phyloP scores from a whole-genome alignment of 208 protist genomes.

The Trypanosoma rangeli region DNA sequence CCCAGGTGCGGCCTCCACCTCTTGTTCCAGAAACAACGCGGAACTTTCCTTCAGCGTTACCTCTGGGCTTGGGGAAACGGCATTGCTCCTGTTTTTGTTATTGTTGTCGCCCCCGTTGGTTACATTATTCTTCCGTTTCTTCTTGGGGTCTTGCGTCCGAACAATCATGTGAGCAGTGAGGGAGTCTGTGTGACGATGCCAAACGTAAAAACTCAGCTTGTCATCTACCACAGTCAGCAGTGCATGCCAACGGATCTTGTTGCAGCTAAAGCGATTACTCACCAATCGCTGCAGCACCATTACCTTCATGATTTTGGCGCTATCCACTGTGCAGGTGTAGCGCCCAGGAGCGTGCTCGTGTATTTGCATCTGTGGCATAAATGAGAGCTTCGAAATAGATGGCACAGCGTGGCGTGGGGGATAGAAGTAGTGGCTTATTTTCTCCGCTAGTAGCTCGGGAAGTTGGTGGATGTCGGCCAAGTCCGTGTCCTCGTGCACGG shows the following conservation, averaged over 20 bases:
- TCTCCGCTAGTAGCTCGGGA: slow-evolving; percentile 58
- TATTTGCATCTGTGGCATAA: slow-evolving; percentile 74
- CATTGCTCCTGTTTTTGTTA: slow-evolving; percentile 10
- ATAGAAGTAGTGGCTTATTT: slow-evolving; percentile 58
- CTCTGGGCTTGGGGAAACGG: slow-evolving; percentile 7
- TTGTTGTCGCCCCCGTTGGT: slow-evolving; percentile 1
- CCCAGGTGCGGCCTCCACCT: slow-evolving; percentile 47
- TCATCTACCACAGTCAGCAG: slow-evolving; percentile 39
- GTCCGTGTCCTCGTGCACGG: slow-evolving; percentile 36
- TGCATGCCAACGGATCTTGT: slow-evolving; percentile 74
- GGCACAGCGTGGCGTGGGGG: slow-evolving; percentile 29
- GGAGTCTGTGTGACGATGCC: slow-evolving; percentile 55
- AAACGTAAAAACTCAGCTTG: slow-evolving; percentile 55
- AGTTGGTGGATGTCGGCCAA: slow-evolving; percentile 50
- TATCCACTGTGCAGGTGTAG: slow-evolving; percentile 80
- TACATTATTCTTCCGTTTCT: slow-evolving; percentile 48
- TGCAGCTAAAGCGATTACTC: slow-evolving; percentile 83
- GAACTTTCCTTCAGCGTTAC: slow-evolving; percentile 28
- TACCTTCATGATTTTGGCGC: slow-evolving; percentile 56
- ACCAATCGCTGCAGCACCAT: slow-evolving; percentile 51
- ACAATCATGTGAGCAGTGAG: slow-evolving; percentile 53
- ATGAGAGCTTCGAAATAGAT: slow-evolving; percentile 44
- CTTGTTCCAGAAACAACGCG: slow-evolving; percentile 60
- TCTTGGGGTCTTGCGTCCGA: slow-evolving; percentile 74
- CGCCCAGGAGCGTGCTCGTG: slow-evolving; percentile 78